These are phyloP conservation scores for Aspergillus ustus DNA, from an alignment of 2,329 filamentous ascomycete species.

Conservation along the genomic window DNA sequence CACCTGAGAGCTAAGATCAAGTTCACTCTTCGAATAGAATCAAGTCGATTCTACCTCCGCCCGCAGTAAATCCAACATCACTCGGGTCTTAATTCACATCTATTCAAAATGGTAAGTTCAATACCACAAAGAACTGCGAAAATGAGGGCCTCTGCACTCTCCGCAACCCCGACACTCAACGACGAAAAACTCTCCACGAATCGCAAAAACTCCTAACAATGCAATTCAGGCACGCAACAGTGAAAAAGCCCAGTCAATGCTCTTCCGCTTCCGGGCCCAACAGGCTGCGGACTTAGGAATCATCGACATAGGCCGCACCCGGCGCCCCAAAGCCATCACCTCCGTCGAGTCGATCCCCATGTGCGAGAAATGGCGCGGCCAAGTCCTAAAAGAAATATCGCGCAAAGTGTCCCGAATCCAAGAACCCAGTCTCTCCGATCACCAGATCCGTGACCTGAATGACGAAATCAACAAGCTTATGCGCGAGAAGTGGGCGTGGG, in stretches of 20 bases:
- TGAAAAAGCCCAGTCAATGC: conserved; percentile 99
- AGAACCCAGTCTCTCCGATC: conserved; percentile 87
- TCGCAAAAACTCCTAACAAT: conserved; percentile 23
- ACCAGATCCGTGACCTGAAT: conserved; percentile 96
- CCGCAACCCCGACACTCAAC: background rate
- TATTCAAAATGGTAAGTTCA: conserved; percentile 36
- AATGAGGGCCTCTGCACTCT: background rate
- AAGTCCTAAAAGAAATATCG: conserved; percentile 94
- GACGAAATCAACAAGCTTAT: conserved; percentile 99
- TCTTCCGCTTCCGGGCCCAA: conserved; percentile 98
- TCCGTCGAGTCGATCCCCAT: conserved; percentile 79
- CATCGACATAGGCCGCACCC: conserved; percentile 86
- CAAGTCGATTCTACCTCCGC: conserved; percentile 20
- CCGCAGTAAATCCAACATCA: conserved; percentile 6
- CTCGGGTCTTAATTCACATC: conserved; percentile 23
- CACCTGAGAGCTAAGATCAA: conserved; percentile 28
- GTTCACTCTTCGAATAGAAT: conserved; percentile 25
- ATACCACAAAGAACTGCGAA: background rate
- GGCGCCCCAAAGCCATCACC: conserved; percentile 89
- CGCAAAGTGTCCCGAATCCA: conserved; percentile 97
- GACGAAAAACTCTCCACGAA: background rate
- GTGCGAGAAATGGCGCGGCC: conserved; percentile 97
- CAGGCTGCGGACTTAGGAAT: conserved; percentile 96
- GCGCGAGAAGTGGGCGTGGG: conserved; percentile 99
- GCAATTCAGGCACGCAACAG: conserved; percentile 80